phyloP scores from a whole-genome alignment of 192 early-diverging fungal genomes.

The Rhizoclosmatium globosum region DNA sequence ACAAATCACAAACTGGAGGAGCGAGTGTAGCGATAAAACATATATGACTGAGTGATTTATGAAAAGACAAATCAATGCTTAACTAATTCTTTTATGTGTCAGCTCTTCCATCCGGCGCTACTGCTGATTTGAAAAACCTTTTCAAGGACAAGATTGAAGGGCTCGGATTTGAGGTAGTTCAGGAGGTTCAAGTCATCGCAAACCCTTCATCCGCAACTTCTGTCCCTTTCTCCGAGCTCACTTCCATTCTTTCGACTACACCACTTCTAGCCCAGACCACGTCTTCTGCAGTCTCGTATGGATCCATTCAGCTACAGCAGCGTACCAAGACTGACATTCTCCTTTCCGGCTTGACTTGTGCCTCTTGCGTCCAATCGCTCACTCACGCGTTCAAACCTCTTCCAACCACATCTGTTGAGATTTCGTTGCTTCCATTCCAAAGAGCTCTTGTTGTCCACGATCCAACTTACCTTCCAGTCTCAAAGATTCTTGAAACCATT shows the following conservation, averaged over 20 bases:
- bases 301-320: not conserved
- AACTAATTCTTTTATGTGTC: not conserved
- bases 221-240: not conserved
- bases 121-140: not conserved
- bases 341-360: slow-evolving; percentile 87
- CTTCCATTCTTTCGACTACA: not conserved
- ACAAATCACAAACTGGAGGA: no score
- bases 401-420: slow-evolving; percentile 66
- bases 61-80: not conserved
- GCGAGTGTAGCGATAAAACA: not conserved
- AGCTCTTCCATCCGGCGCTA: not conserved
- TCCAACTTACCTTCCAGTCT: slow-evolving; percentile 36
- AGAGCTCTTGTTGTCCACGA: slow-evolving; percentile 66
- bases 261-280: not conserved
- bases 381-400: slow-evolving; percentile 57
- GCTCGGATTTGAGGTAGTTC: slow-evolving; percentile 15
- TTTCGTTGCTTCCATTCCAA: slow-evolving; percentile 72
- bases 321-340: slow-evolving; percentile 54
- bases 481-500: slow-evolving; percentile 60
- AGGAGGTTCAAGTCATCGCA: slow-evolving; percentile 1
- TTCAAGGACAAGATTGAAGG: slow-evolving; percentile 9
- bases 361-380: slow-evolving; percentile 81
- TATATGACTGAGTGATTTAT: not conserved
- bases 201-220: not conserved
- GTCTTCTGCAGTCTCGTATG: not conserved